Percentiles rank a stretch among this genome's conserved stretches.
Conservation (phyloP, 495 filamentous ascomycete species). For the Aspergillus haitiensis region DNA sequence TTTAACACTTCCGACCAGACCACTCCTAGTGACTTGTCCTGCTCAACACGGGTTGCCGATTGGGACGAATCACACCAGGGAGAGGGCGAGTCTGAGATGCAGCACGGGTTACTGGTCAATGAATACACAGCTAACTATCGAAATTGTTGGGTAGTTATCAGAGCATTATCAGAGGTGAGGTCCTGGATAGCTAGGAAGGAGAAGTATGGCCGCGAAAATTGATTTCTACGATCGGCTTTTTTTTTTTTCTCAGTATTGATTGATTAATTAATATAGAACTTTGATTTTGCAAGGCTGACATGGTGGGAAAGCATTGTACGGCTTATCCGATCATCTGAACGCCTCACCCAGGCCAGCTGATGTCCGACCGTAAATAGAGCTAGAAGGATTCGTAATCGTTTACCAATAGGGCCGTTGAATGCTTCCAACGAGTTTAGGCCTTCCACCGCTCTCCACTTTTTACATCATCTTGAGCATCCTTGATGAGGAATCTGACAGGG, state of each 20-base stretch:
- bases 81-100: background rate
- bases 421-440: conserved; percentile 32
- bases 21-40: too few relatives aligned
- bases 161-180: too few relatives aligned
- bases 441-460: conserved; percentile 50
- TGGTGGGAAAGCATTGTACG: background rate
- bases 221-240: too few relatives aligned
- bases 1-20: too few relatives aligned
- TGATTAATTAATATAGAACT: background rate
- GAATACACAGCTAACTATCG: too few relatives aligned
- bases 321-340: conserved; percentile 21
- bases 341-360: conserved; percentile 9
- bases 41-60: conserved; percentile 3
- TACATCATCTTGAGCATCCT: conserved; percentile 74
- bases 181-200: too few relatives aligned
- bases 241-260: too few relatives aligned
- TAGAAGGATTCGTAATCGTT: background rate
- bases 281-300: background rate
- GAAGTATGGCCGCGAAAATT: too few relatives aligned
- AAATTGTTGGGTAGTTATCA: too few relatives aligned
- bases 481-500: conserved; percentile 66
- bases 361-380: conserved; percentile 1
- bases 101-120: background rate
- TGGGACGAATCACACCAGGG: conserved; percentile 8
- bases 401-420: background rate